These are phyloP conservation scores for Pedinophyceae sp. DNA, from an alignment of 139 green algal genomes.

Conservation along the genomic window DNA sequence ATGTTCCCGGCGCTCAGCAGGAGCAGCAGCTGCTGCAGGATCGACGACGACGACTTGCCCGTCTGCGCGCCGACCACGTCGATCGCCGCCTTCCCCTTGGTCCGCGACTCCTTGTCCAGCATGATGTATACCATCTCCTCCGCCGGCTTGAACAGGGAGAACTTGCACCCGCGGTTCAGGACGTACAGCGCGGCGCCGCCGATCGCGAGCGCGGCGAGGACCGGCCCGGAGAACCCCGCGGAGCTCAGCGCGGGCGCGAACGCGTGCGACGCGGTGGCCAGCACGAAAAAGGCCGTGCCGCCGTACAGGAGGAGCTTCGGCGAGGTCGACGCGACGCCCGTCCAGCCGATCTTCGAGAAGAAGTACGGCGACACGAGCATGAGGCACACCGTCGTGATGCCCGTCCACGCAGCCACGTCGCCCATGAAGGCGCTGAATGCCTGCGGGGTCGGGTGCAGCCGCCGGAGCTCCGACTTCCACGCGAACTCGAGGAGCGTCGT, in stretches of 20 bases:
- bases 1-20: conserved; percentile 41
- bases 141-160: conserved; percentile 77
- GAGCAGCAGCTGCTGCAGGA: conserved; percentile 52
- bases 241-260: conserved; percentile 1
- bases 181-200: conserved; percentile 59
- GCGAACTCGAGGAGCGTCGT: conserved; percentile 78
- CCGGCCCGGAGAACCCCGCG: conserved; percentile 3
- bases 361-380: conserved; percentile 72
- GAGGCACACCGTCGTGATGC: conserved; percentile 49
- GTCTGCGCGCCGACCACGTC: conserved; percentile 73
- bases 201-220: conserved; percentile 26
- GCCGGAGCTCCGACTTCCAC: conserved; percentile 81
- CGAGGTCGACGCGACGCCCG: conserved; percentile 52
- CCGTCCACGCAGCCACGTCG: conserved; percentile 70
- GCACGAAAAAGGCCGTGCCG: conserved; percentile 54
- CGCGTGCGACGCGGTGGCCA: conserved; percentile 10
- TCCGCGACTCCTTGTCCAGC: conserved; percentile 32
- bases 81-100: conserved; percentile 72
- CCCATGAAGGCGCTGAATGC: conserved; percentile 69
- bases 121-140: conserved; percentile 85
- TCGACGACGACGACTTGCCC: conserved; percentile 40
- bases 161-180: conserved; percentile 19
- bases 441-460: conserved; percentile 55
- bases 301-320: conserved; percentile 27
- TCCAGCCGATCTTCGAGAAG: conserved; percentile 63